phyloP scores from a whole-genome alignment of 208 protist genomes.

The Entamoeba dispar region DNA sequence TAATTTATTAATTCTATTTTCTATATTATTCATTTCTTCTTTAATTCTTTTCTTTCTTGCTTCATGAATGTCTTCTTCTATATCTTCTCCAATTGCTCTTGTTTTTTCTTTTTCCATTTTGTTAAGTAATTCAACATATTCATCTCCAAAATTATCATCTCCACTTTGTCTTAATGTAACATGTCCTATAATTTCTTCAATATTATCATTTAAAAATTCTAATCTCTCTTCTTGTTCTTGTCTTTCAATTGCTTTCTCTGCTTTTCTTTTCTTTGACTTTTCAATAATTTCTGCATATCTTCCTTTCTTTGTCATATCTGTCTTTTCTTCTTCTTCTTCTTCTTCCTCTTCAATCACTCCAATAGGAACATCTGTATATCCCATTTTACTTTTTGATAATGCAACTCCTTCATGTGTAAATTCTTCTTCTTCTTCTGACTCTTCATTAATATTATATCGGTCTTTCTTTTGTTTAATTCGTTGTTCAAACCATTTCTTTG shows the following conservation, averaged over 20 bases:
- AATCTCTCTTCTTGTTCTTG: background rate
- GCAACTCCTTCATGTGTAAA: background rate
- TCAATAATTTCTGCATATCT: background rate
- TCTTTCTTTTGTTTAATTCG: background rate
- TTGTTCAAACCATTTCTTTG: background rate
- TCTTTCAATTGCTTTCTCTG: background rate
- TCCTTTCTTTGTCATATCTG: background rate
- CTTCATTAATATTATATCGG: background rate
- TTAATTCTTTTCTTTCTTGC: background rate
- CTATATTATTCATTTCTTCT: background rate
- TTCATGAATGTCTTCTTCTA: background rate
- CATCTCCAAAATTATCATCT: background rate
- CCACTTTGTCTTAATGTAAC: background rate
- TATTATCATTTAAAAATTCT: background rate
- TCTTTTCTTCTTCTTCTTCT: background rate
- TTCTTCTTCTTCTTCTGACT: background rate
- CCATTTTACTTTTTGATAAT: background rate
- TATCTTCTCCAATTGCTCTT: background rate
- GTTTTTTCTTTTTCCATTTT: background rate
- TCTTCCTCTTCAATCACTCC: background rate
- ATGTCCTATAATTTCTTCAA: background rate
- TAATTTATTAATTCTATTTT: background rate
- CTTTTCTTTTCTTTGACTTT: background rate
- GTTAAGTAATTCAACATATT: background rate
- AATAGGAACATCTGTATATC: background rate